Percentiles rank a stretch among this genome's conserved stretches.
phyloP scores from a whole-genome alignment of 352 stramenopile species.

The Phytophthora niederhauseri region DNA sequence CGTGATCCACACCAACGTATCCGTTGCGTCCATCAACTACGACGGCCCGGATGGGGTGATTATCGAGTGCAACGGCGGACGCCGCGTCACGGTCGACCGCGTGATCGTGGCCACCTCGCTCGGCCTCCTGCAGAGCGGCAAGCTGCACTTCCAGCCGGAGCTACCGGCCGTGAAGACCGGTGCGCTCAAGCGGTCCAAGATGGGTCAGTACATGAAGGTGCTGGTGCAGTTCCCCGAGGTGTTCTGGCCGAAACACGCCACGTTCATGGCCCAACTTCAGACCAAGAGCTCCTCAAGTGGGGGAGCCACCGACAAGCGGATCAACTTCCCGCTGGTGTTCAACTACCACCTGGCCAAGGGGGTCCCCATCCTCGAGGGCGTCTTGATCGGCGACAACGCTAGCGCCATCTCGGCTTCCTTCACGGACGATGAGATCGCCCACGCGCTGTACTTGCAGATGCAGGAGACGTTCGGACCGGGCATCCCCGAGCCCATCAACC shows the following conservation, averaged over 20 bases:
- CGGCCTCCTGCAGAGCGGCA: slow-evolving; percentile 52
- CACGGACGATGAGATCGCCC: slow-evolving; percentile 54
- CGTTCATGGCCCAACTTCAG: slow-evolving; percentile 53
- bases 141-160: slow-evolving; percentile 55
- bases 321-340: slow-evolving; percentile 66
- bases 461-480: slow-evolving; percentile 49
- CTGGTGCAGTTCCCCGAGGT: slow-evolving; percentile 74
- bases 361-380: slow-evolving; percentile 57
- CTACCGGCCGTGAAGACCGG: slow-evolving; percentile 52
- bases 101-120: slow-evolving; percentile 67
- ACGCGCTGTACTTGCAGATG: slow-evolving; percentile 55
- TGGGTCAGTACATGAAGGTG: slow-evolving; percentile 76
- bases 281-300: slow-evolving; percentile 12
- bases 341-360: slow-evolving; percentile 65
- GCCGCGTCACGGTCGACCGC: slow-evolving; percentile 37
- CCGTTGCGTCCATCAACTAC: slow-evolving; percentile 41
- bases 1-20: slow-evolving; percentile 45
- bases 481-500: slow-evolving; percentile 43
- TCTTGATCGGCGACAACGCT: slow-evolving; percentile 60
- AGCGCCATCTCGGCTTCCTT: slow-evolving; percentile 49
- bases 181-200: slow-evolving; percentile 57
- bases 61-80: slow-evolving; percentile 42
- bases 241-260: slow-evolving; percentile 62
- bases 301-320: slow-evolving; percentile 14
- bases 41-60: slow-evolving; percentile 33